Conservation (phyloP, 225 moss, liverwort and hornwort genomes). For the Takakia lepidozioides region DNA sequence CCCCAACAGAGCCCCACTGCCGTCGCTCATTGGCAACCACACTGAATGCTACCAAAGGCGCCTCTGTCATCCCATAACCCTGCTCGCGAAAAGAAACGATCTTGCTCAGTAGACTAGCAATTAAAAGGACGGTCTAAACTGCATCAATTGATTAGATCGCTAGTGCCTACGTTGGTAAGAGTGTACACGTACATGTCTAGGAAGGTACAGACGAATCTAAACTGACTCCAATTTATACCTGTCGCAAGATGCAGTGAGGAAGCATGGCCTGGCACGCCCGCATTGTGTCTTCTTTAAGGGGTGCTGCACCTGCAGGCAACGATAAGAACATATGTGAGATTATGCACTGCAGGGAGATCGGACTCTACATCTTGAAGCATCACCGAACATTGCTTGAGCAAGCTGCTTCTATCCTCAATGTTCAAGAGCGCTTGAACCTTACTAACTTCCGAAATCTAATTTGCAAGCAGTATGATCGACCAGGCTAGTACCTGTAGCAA, state of each 20-base stretch:
- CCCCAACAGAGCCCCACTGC: slow-evolving; percentile 44
- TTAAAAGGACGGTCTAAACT: not conserved
- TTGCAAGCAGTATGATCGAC: too few relatives aligned
- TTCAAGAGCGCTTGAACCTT: too few relatives aligned
- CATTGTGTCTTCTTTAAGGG: slow-evolving; percentile 36
- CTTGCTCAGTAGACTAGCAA: not conserved
- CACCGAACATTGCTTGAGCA: too few relatives aligned
- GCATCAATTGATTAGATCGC: too few relatives aligned
- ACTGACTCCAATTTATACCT: slow-evolving; percentile 6
- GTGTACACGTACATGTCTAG: slow-evolving; percentile 3
- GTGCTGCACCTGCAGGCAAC: slow-evolving; percentile 23
- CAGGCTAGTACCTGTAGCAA: slow-evolving; percentile 13
- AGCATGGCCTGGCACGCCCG: slow-evolving; percentile 24
- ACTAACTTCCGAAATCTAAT: too few relatives aligned
- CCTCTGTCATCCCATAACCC: slow-evolving; percentile 48
- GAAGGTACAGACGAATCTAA: not conserved
- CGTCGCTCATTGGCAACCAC: slow-evolving; percentile 25
- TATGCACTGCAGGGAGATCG: too few relatives aligned
- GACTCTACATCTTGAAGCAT: too few relatives aligned
- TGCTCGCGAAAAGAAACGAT: not conserved
- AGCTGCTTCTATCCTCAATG: too few relatives aligned
- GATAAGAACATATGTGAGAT: too few relatives aligned
- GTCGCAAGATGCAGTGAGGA: slow-evolving; percentile 33
- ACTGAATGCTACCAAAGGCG: slow-evolving; percentile 33
- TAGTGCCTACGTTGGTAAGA: too few relatives aligned